Conservation (phyloP, 1,139 yeast species). For the Hansenula sp. region DNA sequence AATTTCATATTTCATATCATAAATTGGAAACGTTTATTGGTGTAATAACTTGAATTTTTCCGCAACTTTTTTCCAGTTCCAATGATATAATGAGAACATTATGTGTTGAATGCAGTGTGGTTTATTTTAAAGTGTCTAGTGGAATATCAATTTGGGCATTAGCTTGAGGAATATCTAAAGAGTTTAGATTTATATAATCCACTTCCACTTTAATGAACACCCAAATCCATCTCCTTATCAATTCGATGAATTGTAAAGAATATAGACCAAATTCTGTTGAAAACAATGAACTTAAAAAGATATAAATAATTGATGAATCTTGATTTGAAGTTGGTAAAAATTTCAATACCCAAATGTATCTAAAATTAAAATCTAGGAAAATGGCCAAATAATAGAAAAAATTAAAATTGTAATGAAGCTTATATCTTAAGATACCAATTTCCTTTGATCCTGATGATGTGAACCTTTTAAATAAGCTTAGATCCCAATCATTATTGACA, state of each 20-base stretch:
- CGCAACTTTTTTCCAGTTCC: too few relatives aligned
- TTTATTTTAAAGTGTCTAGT: constrained; percentile 2
- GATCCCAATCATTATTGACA: constrained; percentile 82
- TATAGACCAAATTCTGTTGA: constrained; percentile 61
- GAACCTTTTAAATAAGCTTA: constrained; percentile 44
- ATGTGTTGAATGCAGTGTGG: too few relatives aligned
- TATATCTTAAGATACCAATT: constrained; percentile 23
- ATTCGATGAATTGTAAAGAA: constrained; percentile 65
- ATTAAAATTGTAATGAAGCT: constrained; percentile 29
- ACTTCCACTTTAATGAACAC: constrained; percentile 78
- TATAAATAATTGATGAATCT: constrained; percentile 24
- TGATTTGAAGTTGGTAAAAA: constrained; percentile 9
- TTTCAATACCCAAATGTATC: constrained; percentile 76
- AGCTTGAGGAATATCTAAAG: constrained; percentile 6
- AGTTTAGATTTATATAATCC: constrained; percentile 38
- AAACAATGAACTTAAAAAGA: constrained; percentile 30
- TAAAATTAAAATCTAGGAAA: constrained; percentile 51
- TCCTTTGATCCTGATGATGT: constrained; percentile 8
- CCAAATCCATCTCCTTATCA: constrained; percentile 87
- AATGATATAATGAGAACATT: too few relatives aligned
- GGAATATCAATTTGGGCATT: constrained; percentile 10
- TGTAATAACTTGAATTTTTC: too few relatives aligned
- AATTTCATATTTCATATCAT: too few relatives aligned
- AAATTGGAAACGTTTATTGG: too few relatives aligned
- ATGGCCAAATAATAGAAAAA: constrained; percentile 52